Conservation (phyloP, 2,329 filamentous ascomycete genomes). For the Rhynchosporium agropyri region DNA sequence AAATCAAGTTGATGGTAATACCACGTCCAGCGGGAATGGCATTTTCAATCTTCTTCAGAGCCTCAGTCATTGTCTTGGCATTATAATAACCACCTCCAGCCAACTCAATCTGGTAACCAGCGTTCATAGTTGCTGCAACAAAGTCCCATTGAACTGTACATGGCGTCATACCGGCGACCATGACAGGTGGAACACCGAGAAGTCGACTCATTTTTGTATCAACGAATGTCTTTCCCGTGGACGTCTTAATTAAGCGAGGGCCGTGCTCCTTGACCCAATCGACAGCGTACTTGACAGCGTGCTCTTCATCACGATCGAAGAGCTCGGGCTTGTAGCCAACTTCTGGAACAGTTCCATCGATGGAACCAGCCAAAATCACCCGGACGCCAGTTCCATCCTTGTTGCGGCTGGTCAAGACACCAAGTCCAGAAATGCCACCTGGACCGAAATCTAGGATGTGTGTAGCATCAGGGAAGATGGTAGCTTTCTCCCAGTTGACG, state of each 20-base stretch:
- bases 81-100: conserved; percentile 89
- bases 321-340: conserved; percentile 98
- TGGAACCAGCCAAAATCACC: conserved; percentile 91
- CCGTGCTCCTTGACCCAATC: conserved; percentile 99
- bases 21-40: conserved; percentile 82
- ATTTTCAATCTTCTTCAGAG: conserved; percentile 81
- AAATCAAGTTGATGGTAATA: conserved; percentile 89
- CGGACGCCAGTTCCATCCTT: conserved; percentile 98
- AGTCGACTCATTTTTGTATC: conserved; percentile 96
- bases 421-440: conserved; percentile 93
- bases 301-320: conserved; percentile 93
- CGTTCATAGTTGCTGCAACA: conserved; percentile 88
- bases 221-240: conserved; percentile 85
- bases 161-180: conserved; percentile 95
- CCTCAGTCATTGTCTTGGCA: conserved; percentile 78
- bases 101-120: conserved; percentile 91
- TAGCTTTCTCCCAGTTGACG: conserved; percentile 96
- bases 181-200: conserved; percentile 80
- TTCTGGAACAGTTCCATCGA: conserved; percentile 86
- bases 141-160: conserved; percentile 90
- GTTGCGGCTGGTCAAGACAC: conserved; percentile 95
- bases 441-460: conserved; percentile 97
- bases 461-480: conserved; percentile 84
- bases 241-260: conserved; percentile 88
- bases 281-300: conserved; percentile 91